Evolutionary conservation across 768 basidiomycete genomes (phyloP).

Genomic region (Pleurotus eryngii): DNA sequence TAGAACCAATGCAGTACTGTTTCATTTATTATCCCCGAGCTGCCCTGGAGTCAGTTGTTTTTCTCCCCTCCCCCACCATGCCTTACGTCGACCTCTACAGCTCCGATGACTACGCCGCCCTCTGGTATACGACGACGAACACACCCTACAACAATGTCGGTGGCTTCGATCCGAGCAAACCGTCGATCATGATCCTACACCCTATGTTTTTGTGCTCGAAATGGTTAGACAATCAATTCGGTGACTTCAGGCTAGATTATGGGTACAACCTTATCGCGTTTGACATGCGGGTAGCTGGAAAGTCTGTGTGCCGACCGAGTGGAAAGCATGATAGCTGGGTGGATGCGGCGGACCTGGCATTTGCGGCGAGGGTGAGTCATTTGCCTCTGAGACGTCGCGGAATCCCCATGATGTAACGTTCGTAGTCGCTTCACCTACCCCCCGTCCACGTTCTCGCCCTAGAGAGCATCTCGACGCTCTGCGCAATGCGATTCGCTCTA

Average conservation of each 20-base stretch:
- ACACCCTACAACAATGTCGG: conserved; percentile 55
- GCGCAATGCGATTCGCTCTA: conserved; percentile 60
- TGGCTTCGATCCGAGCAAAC: conserved; percentile 62
- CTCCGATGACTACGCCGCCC: conserved; percentile 61
- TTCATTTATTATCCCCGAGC: neutral
- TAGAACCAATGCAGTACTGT: conserved; percentile 6
- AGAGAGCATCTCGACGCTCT: conserved; percentile 54
- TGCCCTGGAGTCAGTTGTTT: neutral
- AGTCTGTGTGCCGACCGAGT: conserved; percentile 49
- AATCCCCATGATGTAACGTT: neutral
- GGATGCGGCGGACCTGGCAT: conserved; percentile 73
- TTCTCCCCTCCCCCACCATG: conserved; percentile 33
- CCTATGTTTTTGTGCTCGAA: conserved; percentile 65
- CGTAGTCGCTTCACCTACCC: conserved; percentile 58
- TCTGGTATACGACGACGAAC: conserved; percentile 70
- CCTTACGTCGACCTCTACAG: conserved; percentile 67
- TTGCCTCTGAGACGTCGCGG: neutral
- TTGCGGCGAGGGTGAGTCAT: conserved; percentile 53
- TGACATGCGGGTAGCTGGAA: conserved; percentile 65
- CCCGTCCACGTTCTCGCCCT: conserved; percentile 70
- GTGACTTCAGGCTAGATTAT: conserved; percentile 56
- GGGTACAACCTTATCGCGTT: conserved; percentile 73
- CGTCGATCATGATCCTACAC: conserved; percentile 66
- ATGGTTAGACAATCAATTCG: conserved; percentile 66
- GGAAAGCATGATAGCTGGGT: conserved; percentile 72